Conservation (phyloP, 2,329 filamentous ascomycete species). For the Lasiodiplodia sp. region DNA sequence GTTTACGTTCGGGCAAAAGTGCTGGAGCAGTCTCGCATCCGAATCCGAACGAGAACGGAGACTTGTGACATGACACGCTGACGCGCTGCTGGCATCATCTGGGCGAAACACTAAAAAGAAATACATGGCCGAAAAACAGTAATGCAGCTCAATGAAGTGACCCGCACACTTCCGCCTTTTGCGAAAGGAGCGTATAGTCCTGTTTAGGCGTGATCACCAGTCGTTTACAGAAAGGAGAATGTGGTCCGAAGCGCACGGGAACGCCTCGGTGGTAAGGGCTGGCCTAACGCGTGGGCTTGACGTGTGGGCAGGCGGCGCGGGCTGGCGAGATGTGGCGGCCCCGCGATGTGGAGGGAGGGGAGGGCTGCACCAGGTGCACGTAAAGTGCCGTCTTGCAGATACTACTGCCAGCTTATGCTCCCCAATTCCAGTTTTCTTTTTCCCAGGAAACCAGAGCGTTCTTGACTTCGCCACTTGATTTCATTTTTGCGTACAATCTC, state of each 20-base stretch:
- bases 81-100: too few species aligned
- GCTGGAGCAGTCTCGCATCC: background rate
- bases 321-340: constrained; percentile 1
- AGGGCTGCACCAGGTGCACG: background rate
- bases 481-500: background rate
- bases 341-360: constrained; percentile 10
- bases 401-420: background rate
- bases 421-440: background rate
- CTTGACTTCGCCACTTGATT: background rate
- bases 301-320: background rate
- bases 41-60: background rate
- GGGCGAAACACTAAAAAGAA: background rate
- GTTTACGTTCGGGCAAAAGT: background rate
- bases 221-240: background rate
- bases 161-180: too few species aligned
- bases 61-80: too few species aligned
- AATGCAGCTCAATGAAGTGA: too few species aligned
- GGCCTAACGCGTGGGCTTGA: background rate
- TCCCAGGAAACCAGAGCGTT: background rate
- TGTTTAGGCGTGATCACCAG: background rate
- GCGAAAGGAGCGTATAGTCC: too few species aligned
- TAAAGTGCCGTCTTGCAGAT: background rate
- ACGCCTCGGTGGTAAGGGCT: background rate
- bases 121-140: background rate
- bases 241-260: background rate